Evolutionary conservation across 345 rosid genomes (phyloP).

Genomic region (Populus ilicifolia): DNA sequence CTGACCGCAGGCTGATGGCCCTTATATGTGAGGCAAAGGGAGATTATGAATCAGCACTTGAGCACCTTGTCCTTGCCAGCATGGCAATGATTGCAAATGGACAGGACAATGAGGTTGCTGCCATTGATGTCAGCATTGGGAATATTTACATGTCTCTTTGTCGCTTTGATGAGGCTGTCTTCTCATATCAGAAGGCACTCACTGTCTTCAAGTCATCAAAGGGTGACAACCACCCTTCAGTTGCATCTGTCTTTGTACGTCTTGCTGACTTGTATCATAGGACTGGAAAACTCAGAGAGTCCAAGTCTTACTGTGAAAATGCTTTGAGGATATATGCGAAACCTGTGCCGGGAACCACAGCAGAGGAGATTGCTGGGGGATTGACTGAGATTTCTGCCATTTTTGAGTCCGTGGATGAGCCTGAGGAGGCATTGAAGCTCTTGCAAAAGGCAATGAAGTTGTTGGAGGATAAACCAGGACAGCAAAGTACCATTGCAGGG

Average conservation of each 20-base stretch:
- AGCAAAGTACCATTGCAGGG: constrained; percentile 93
- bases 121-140: constrained; percentile 95
- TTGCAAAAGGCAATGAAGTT: constrained; percentile 89
- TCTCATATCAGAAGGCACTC: constrained; percentile 98
- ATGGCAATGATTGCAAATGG: constrained; percentile 98
- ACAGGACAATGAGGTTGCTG: constrained; percentile 89
- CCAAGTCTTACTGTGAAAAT: constrained; percentile 89
- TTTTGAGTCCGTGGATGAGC: constrained; percentile 95
- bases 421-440: constrained; percentile 95
- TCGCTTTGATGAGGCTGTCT: constrained; percentile 92
- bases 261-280: constrained; percentile 94
- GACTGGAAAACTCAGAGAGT: constrained; percentile 94
- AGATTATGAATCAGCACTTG: constrained; percentile 85
- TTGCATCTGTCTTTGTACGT: constrained; percentile 88
- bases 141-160: constrained; percentile 82
- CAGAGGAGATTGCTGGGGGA: constrained; percentile 90
- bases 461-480: constrained; percentile 96
- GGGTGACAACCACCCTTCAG: constrained; percentile 92
- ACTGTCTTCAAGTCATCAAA: constrained; percentile 92
- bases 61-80: constrained; percentile 96
- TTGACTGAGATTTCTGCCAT: constrained; percentile 88
- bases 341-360: constrained; percentile 92
- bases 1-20: constrained; percentile 93
- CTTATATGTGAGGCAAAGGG: constrained; percentile 92
- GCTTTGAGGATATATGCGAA: constrained; percentile 87